phyloP scores from a whole-genome alignment of 225 moss, liverwort and hornwort genomes.

The Polytrichum commune region DNA sequence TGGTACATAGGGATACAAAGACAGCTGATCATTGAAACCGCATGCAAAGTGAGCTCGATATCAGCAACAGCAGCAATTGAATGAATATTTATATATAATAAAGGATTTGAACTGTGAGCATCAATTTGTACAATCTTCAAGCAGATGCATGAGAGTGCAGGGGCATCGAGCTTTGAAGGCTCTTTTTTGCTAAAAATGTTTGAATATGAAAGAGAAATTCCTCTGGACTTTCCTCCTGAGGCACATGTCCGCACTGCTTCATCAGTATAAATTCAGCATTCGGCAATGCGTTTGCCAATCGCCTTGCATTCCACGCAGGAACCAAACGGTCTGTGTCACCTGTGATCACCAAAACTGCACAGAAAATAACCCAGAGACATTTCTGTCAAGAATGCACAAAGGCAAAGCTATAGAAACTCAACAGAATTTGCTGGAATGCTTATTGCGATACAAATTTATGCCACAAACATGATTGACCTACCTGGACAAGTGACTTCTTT shows the following conservation, averaged over 20 bases:
- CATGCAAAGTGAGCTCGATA: too few relatives aligned
- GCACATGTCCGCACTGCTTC: constrained; percentile 81
- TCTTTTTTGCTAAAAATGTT: constrained; percentile 47
- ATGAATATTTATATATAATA: too few relatives aligned
- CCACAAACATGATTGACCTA: constrained; percentile 3
- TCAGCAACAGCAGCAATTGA: too few relatives aligned
- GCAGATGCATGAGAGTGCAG: constrained; percentile 2
- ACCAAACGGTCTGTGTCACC: constrained; percentile 85
- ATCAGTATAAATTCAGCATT: constrained; percentile 71
- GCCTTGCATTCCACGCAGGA: constrained; percentile 77
- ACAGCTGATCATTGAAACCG: too few relatives aligned
- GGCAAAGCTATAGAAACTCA: neutral
- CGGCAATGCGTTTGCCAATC: constrained; percentile 67
- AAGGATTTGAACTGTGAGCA: too few relatives aligned
- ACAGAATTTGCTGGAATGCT: too few relatives aligned
- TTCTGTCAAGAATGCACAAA: neutral
- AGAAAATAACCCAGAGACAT: neutral
- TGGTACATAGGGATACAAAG: too few relatives aligned
- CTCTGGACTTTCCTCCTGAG: constrained; percentile 86
- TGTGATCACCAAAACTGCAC: constrained; percentile 54
- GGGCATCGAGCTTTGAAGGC: neutral
- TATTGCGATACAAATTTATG: too few relatives aligned
- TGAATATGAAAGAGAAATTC: constrained; percentile 57
- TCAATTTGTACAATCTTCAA: neutral
- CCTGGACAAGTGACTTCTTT: constrained; percentile 63